A percentile compares a stretch with the other conserved stretches of the same genome.
These are phyloP conservation scores for Symbiotaphrina buchneri DNA, from an alignment of 495 filamentous ascomycete genomes.

Conservation along the genomic window DNA sequence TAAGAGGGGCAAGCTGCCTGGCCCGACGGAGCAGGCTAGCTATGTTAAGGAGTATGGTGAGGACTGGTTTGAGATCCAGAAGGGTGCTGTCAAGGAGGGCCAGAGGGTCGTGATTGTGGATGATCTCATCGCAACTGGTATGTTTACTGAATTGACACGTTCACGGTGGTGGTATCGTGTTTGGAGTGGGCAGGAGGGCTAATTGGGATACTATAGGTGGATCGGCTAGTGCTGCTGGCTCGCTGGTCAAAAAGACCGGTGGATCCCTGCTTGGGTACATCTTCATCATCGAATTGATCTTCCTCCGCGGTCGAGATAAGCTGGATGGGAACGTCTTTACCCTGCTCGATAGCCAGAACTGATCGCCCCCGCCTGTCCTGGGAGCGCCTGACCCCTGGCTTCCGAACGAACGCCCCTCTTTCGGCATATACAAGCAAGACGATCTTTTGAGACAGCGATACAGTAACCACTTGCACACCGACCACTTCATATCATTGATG, in stretches of 20 bases:
- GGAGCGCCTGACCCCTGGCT: too few relatives aligned
- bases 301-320: constrained; percentile 79
- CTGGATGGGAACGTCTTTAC: constrained; percentile 71
- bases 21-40: constrained; percentile 54
- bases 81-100: constrained; percentile 58
- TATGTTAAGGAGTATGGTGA: constrained; percentile 94
- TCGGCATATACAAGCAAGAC: too few relatives aligned
- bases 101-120: constrained; percentile 86
- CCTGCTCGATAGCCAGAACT: constrained; percentile 51
- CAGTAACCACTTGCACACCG: too few relatives aligned
- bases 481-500: too few relatives aligned
- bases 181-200: not conserved
- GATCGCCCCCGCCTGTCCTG: too few relatives aligned
- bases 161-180: not conserved
- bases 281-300: constrained; percentile 91
- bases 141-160: constrained; percentile 11
- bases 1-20: constrained; percentile 93
- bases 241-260: constrained; percentile 65
- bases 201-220: constrained; percentile 36
- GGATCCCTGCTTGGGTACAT: constrained; percentile 72
- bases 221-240: constrained; percentile 70
- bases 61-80: constrained; percentile 94
- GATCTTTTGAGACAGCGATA: too few relatives aligned
- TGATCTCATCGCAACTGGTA: constrained; percentile 96
- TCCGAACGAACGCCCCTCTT: too few relatives aligned